phyloP scores from a whole-genome alignment of 73 alveolate species.

The Urostyla sp. region DNA sequence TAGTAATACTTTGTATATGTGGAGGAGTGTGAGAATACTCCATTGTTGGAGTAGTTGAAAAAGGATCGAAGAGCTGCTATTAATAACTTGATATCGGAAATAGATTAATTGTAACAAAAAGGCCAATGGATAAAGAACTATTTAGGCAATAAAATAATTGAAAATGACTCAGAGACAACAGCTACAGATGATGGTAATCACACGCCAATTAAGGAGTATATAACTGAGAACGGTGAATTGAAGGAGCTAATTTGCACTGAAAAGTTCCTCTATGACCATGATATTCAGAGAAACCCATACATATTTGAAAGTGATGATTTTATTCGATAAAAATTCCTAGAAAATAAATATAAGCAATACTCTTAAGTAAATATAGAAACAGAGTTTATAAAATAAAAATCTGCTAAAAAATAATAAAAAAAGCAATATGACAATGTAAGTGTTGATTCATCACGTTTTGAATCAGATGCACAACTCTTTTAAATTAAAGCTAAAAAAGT shows the following conservation, averaged over 20 bases:
- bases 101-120: neutral
- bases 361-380: neutral
- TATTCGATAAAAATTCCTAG: conserved; percentile 26
- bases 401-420: no score
- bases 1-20: conserved; percentile 17
- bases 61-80: conserved; percentile 44
- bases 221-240: neutral
- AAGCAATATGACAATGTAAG: no score
- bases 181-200: conserved; percentile 18
- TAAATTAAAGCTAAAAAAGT: no score
- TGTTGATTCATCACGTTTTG: no score
- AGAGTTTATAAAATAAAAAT: no score
- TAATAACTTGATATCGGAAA: neutral
- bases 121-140: conserved; percentile 31
- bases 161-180: neutral
- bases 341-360: conserved; percentile 14
- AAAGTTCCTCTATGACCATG: conserved; percentile 34
- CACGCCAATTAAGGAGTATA: conserved; percentile 21
- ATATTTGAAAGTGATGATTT: conserved; percentile 40
- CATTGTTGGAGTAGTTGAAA: neutral
- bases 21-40: conserved; percentile 8
- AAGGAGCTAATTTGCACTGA: conserved; percentile 27
- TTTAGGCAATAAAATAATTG: conserved; percentile 34
- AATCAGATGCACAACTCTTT: no score
- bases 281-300: conserved; percentile 18